phyloP scores from a whole-genome alignment of 176 grass and related monocot species.

The Phragmites australis region DNA sequence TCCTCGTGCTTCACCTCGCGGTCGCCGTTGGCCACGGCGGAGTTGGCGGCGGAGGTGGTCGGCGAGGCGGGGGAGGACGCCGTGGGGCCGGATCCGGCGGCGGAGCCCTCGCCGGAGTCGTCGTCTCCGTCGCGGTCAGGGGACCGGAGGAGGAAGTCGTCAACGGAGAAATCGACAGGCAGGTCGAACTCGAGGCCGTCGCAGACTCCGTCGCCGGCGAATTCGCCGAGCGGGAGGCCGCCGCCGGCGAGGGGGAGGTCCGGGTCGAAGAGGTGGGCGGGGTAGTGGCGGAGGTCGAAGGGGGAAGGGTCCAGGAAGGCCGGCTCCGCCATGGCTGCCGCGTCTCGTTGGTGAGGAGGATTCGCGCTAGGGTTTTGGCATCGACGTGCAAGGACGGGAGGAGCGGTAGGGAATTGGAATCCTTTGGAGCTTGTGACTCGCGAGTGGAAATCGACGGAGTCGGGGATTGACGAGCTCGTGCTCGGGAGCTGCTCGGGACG shows the following conservation, averaged over 20 bases:
- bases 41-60: slow-evolving; percentile 47
- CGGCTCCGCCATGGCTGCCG: slow-evolving; percentile 72
- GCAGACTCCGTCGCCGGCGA: slow-evolving; percentile 22
- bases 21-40: slow-evolving; percentile 41
- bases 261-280: slow-evolving; percentile 57
- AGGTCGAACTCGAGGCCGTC: slow-evolving; percentile 68
- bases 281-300: slow-evolving; percentile 55
- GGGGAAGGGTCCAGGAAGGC: slow-evolving; percentile 47
- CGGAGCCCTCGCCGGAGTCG: slow-evolving; percentile 45
- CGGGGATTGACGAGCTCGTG: slow-evolving; percentile 44
- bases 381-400: slow-evolving; percentile 21
- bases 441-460: slow-evolving; percentile 20
- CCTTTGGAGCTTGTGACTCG: no score
- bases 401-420: slow-evolving; percentile 17
- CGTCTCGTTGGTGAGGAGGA: not conserved
- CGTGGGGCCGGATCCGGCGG: slow-evolving; percentile 42
- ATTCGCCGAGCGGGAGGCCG: slow-evolving; percentile 40
- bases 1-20: slow-evolving; percentile 65
- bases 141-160: slow-evolving; percentile 63
- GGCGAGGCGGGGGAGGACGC: slow-evolving; percentile 43
- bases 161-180: slow-evolving; percentile 67
- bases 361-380: slow-evolving; percentile 69
- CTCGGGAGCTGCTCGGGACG: slow-evolving; percentile 34
- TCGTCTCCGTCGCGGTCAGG: slow-evolving; percentile 32
- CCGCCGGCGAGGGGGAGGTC: slow-evolving; percentile 48